Percentiles rank a stretch among this genome's conserved stretches.
Conservation (phyloP, 2,329 filamentous ascomycete species). For the Alternaria incomplexa region DNA sequence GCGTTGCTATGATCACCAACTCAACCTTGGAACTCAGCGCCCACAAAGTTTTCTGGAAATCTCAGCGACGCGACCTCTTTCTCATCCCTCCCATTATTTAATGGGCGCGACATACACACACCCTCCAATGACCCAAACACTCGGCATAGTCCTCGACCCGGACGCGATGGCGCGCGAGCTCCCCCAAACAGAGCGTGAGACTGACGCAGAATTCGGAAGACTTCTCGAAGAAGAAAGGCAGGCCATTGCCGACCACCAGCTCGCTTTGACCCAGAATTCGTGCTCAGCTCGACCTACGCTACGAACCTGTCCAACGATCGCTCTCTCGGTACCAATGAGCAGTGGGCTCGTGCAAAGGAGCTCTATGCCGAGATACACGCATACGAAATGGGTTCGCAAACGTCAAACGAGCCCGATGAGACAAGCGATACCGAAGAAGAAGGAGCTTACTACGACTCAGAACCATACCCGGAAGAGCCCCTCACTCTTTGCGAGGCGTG, state of each 20-base stretch:
- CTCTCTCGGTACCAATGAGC: not conserved
- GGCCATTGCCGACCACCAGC: conserved; percentile 17
- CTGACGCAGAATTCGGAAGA: conserved; percentile 4
- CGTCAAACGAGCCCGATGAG: not conserved
- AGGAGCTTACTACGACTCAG: not conserved
- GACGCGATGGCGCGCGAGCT: not conserved
- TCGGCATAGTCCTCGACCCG: not conserved
- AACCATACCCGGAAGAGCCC: not conserved
- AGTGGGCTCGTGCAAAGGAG: not conserved
- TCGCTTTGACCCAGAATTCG: conserved; percentile 7
- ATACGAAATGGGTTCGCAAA: not conserved
- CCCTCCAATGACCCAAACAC: not conserved
- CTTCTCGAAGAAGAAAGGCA: conserved; percentile 21
- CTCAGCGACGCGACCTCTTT: no score
- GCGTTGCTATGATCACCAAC: not conserved
- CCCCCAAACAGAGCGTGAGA: conserved; percentile 1
- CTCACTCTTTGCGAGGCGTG: not conserved
- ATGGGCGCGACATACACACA: no score
- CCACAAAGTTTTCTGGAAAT: not conserved
- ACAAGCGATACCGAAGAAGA: not conserved
- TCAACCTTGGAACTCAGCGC: not conserved
- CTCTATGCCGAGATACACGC: not conserved
- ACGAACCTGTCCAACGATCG: not conserved
- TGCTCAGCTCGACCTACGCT: conserved; percentile 5
- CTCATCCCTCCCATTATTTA: no score